Evolutionary conservation across 2,329 filamentous ascomycete species (phyloP), one percentile per base, ranked within the genome.

Genomic region (Aspergillus intermedius): DNA sequence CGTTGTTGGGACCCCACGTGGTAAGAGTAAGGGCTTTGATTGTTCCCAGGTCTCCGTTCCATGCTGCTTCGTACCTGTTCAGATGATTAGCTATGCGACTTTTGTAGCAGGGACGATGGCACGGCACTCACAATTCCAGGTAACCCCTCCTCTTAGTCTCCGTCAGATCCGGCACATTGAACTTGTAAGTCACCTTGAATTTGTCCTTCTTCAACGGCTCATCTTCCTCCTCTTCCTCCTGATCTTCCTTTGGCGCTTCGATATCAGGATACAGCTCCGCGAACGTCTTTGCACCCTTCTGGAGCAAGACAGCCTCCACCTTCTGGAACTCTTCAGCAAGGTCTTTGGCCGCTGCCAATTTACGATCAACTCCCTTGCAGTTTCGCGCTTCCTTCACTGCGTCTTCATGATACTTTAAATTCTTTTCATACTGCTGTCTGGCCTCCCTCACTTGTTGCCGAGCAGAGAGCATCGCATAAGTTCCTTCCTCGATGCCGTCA

Each of bases 241-340:
- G 5, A 4, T 21, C 3, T 17, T 37, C 30, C 3, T 43, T n/a
- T 21, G 37, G 37, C 15, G 7, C 9, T 37, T 48, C 9, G 7
- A 43, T 35, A 1, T 80, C 70, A 0, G 85, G 84, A 62, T 86
- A 67, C 5, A 88, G 67, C 42, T 90, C 79, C 10, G 66, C 60
- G 60, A 87, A 90, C 0, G 78, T 77, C 65, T 88, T 89, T 2
- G 78, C 87, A 0, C 79, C 82, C 49, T 75, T 80, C 3, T 68
- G 64, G 2, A 84, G 39, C 17, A 91, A 67, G 2, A 64, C 57
- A 2, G 69, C 59, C 57, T 86, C 79, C 1, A 88, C 66, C 17
- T 70, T 60, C 54, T 82, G 71, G 34, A 84, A 77, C 1, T 78
- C 73, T 0, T 61, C 53, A 12, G 84, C 68, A 12, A 79, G 60